These are phyloP conservation scores for Fusarium verrucosum DNA, from an alignment of 2,329 filamentous ascomycete species.

Conservation along the genomic window DNA sequence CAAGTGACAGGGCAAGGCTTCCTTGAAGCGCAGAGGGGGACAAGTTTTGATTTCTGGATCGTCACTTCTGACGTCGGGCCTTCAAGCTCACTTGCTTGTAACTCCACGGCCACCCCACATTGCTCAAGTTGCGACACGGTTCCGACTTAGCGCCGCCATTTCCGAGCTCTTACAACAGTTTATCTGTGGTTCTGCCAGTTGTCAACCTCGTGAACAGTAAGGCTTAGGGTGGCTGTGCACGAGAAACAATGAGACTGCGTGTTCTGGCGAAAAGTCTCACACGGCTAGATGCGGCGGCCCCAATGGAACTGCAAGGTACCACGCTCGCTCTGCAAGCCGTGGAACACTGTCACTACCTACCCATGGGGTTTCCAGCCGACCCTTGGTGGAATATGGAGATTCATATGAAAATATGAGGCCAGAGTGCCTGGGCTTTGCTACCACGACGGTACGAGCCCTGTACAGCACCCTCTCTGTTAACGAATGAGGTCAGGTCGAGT, in stretches of 20 bases:
- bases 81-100: not conserved
- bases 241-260: constrained; percentile 5
- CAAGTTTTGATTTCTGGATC: not conserved
- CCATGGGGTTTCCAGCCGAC: not conserved
- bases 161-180: constrained; percentile 19
- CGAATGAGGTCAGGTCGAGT: constrained; percentile 13
- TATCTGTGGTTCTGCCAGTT: constrained; percentile 13
- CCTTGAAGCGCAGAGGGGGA: not conserved
- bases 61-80: constrained; percentile 1
- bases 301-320: constrained; percentile 26
- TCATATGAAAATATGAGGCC: not conserved
- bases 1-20: constrained; percentile 5
- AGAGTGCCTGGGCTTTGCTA: constrained; percentile 14
- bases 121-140: constrained; percentile 21
- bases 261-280: constrained; percentile 20
- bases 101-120: constrained; percentile 29
- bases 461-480: constrained; percentile 10
- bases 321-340: constrained; percentile 2
- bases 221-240: constrained; percentile 33
- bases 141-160: constrained; percentile 38
- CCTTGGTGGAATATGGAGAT: not conserved
- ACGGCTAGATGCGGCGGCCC: constrained; percentile 36
- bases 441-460: constrained; percentile 3
- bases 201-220: constrained; percentile 16
- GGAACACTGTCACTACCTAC: constrained; percentile 9